A percentile compares a stretch with the other conserved stretches of the same genome.
phyloP scores from a whole-genome alignment of 108 stramenopile species.

The Stephanodiscus triporus region DNA sequence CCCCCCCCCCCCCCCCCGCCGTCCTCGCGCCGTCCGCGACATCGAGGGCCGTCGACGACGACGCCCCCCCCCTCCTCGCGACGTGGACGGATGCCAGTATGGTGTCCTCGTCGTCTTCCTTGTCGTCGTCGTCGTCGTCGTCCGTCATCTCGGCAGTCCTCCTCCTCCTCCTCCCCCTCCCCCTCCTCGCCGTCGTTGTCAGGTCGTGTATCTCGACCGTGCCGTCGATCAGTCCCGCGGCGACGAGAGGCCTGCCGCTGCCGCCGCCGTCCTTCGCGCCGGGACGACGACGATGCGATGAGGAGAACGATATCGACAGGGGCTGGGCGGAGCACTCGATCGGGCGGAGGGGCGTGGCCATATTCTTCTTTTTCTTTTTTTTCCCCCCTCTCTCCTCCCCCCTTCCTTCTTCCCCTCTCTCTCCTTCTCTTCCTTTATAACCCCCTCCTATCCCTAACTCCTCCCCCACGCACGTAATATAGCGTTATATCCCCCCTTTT shows the following conservation, averaged over 20 bases:
- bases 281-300: no score
- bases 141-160: conserved; percentile 11
- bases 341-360: conserved; percentile 41
- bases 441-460: no score
- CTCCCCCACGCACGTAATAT: no score
- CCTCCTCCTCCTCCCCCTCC: conserved; percentile 36
- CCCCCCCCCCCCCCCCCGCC: no score
- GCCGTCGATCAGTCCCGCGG: conserved; percentile 83
- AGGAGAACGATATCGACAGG: conserved; percentile 82
- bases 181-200: conserved; percentile 54
- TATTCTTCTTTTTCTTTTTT: not conserved
- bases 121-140: conserved; percentile 53
- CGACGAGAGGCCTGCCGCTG: conserved; percentile 62
- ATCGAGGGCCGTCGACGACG: conserved; percentile 7
- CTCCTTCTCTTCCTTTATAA: no score
- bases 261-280: no score
- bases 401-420: no score
- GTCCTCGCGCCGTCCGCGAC: no score
- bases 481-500: no score
- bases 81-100: conserved; percentile 74
- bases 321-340: conserved; percentile 87
- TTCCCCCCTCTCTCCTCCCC: no score
- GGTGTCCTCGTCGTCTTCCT: conserved; percentile 69
- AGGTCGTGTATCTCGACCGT: conserved; percentile 79
- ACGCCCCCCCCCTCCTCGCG: conserved; percentile 27